Evolutionary conservation across 2,329 filamentous ascomycete species (phyloP).

Genomic region (Magnaporthiopsis rhizophila): DNA sequence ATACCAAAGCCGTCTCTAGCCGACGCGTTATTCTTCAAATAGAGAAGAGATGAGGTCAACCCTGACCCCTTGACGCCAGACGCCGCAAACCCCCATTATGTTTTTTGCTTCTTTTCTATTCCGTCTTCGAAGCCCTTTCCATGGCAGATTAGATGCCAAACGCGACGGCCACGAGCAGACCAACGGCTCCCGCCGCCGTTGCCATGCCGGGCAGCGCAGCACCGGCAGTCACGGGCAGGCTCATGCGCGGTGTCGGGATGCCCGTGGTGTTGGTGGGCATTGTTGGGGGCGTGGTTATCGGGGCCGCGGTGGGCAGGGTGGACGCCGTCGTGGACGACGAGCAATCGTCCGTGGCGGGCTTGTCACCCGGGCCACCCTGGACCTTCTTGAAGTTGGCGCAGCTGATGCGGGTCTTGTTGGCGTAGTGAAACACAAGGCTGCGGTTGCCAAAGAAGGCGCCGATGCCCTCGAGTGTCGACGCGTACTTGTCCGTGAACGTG

Average conservation of each 20-base stretch:
- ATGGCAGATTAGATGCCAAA: conserved; percentile 3
- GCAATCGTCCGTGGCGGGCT: conserved; percentile 12
- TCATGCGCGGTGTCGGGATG: background rate
- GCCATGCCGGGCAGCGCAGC: conserved; percentile 1
- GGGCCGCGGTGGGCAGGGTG: background rate
- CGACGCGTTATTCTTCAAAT: background rate
- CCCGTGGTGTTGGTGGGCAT: conserved; percentile 1
- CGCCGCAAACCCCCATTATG: background rate
- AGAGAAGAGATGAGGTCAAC: background rate
- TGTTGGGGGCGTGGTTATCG: background rate
- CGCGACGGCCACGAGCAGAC: conserved; percentile 4
- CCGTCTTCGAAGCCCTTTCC: background rate
- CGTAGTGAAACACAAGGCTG: conserved; percentile 56
- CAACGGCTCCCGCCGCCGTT: conserved; percentile 1
- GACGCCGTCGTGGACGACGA: background rate
- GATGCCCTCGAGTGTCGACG: conserved; percentile 42
- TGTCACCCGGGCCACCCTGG: conserved; percentile 12
- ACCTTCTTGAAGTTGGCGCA: conserved; percentile 52
- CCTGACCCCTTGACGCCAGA: background rate
- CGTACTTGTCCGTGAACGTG: conserved; percentile 48
- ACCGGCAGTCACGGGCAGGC: background rate
- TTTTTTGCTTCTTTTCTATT: background rate
- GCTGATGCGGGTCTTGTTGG: conserved; percentile 54
- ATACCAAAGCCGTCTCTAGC: background rate
- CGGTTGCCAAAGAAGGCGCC: conserved; percentile 57